These are phyloP conservation scores for Hypoxylon sp. DNA, from an alignment of 2,329 filamentous ascomycete genomes.

Conservation along the genomic window DNA sequence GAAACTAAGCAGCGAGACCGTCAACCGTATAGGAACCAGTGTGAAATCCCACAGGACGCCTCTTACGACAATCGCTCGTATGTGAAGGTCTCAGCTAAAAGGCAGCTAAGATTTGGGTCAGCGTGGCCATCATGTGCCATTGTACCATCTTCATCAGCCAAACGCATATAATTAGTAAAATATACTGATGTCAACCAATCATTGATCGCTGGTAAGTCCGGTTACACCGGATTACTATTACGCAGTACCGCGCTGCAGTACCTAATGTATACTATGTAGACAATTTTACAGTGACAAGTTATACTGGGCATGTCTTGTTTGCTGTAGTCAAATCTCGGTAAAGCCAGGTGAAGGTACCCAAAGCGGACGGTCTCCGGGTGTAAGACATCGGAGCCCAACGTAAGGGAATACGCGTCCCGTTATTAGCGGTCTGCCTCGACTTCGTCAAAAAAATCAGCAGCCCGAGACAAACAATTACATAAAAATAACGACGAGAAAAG, in stretches of 20 bases:
- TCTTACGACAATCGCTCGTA: constrained; percentile 28
- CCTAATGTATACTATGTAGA: constrained; percentile 7
- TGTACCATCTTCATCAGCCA: constrained; percentile 38
- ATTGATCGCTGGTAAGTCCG: constrained; percentile 17
- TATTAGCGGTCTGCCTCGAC: constrained; percentile 4
- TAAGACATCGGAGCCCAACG: constrained; percentile 13
- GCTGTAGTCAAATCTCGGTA: constrained; percentile 29
- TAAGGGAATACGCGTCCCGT: constrained; percentile 28
- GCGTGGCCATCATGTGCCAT: constrained; percentile 34
- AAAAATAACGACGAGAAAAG: constrained; percentile 8
- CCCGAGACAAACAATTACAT: constrained; percentile 19
- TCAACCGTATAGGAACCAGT: constrained; percentile 20
- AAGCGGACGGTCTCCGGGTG: constrained; percentile 22
- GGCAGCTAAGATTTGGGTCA: constrained; percentile 22
- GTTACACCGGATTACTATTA: constrained; percentile 35
- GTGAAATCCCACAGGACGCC: constrained; percentile 25
- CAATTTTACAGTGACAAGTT: constrained; percentile 22
- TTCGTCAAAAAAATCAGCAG: neutral
- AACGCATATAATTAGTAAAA: constrained; percentile 37
- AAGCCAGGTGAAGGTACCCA: constrained; percentile 19
- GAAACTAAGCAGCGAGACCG: constrained; percentile 31
- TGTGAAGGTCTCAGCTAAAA: constrained; percentile 25
- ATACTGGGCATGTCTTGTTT: constrained; percentile 25
- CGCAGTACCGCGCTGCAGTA: constrained; percentile 13
- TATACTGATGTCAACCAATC: constrained; percentile 24